Conservation (phyloP, 73 alveolate species). For the Stentor coeruleus region DNA sequence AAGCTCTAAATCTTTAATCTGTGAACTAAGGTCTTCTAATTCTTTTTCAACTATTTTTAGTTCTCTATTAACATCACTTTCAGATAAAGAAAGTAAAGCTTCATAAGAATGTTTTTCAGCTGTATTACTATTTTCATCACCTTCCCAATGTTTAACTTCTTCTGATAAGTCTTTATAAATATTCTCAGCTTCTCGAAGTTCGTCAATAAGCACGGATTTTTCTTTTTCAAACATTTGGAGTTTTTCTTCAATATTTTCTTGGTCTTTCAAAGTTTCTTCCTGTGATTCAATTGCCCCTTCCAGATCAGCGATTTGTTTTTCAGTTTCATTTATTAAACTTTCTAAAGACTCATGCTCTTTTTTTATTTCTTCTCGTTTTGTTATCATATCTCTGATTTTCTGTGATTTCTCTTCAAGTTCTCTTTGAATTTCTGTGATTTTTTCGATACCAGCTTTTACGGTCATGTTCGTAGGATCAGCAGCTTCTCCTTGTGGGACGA, state of each 20-base stretch:
- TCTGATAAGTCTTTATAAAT: neutral
- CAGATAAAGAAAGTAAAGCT: neutral
- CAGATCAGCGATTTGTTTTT: neutral
- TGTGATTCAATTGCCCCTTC: neutral
- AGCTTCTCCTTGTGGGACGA: neutral
- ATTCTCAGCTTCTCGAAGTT: neutral
- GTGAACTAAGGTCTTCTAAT: neutral
- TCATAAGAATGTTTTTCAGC: neutral
- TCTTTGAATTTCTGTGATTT: neutral
- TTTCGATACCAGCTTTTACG: neutral
- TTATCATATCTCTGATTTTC: neutral
- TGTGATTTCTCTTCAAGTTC: neutral
- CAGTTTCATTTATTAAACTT: neutral
- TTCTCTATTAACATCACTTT: neutral
- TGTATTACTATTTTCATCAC: neutral
- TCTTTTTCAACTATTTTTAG: neutral
- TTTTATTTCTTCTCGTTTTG: neutral
- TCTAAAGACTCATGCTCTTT: neutral
- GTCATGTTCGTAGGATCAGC: neutral
- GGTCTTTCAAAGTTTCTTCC: constrained; percentile 9
- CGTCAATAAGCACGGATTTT: neutral
- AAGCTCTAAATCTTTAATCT: neutral
- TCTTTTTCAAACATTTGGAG: neutral
- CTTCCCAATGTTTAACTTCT: neutral
- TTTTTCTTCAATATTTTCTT: neutral